Base-by-base conservation (phyloP, 148 eudicot species). In the Rhododendron ovatum region DNA sequence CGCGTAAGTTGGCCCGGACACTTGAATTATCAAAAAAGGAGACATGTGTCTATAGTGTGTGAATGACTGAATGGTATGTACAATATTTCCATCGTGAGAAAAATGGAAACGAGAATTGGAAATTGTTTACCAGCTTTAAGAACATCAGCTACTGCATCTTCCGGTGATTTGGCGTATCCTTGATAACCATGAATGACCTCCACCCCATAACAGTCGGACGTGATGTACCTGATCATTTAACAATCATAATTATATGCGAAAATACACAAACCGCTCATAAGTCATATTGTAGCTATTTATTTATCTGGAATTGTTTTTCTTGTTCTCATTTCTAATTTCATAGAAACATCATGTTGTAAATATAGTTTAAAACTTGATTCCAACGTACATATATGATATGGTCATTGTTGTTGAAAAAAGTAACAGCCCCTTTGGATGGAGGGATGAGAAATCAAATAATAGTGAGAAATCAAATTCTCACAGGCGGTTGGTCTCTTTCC, bases 181-280 rank as follows among this genome's bases (percentile, higher is more conserved):
- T 96, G 99, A 84, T 48, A 81, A 20, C 92, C 96, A 82, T 91
- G 88, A 33, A 96, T 93, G 85, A 92, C 91, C 5, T 92, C 87
- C 14, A 96, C 99, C 2, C 96, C 99, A 86, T 96, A 98, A 85
- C 99, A 96, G 75, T 96, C 99, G 15, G 99, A 96, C 11, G 93
- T 89, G 83, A 96, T 94, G 83, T 96, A 96, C 91, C 99, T 96
- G 91, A 85, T 82, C 47, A 83, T 91, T 93, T 3, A 10, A 3
- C 73, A 10, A 24, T n/a, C 33, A n/a, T n/a, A n/a, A 63, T 65
- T 26, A 12, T 26, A n/a, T 1, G 10, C 11, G 5, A 57, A 20
- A 20, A 57, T 57, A 45, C 48, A 24, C 41, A 39, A 41, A n/a
- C 2, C 3, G 0, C 43, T 5, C 41, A 39, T 7, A 61, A 30